Percentiles rank a stretch among this genome's conserved stretches.
These are phyloP conservation scores for Verticillium klebahnii DNA, from an alignment of 2,329 filamentous ascomycete genomes.

Conservation along the genomic window DNA sequence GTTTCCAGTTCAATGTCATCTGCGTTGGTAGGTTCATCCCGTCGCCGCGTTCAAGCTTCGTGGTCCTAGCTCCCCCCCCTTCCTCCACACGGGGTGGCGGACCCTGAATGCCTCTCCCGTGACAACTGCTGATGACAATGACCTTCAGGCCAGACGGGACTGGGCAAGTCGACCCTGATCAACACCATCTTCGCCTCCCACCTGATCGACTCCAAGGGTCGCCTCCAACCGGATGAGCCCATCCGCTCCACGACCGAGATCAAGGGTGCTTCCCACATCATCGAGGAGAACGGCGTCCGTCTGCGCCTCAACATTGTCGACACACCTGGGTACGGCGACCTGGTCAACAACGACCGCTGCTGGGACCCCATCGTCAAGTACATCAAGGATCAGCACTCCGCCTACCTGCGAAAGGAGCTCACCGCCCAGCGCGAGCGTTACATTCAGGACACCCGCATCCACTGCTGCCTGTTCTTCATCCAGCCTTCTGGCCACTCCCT, in stretches of 20 bases:
- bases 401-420: constrained; percentile 98
- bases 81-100: neutral
- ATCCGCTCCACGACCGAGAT: constrained; percentile 97
- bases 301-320: constrained; percentile 98
- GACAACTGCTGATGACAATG: neutral
- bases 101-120: neutral
- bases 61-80: constrained; percentile 1
- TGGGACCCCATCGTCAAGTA: constrained; percentile 99
- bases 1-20: constrained; percentile 99
- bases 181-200: constrained; percentile 99
- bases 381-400: constrained; percentile 99
- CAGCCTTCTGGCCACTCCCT: constrained; percentile 96
- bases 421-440: constrained; percentile 98
- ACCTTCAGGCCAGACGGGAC: constrained; percentile 82
- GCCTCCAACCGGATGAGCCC: constrained; percentile 85
- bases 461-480: constrained; percentile 99
- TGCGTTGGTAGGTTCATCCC: constrained; percentile 77
- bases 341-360: constrained; percentile 99
- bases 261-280: constrained; percentile 95
- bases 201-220: constrained; percentile 97
- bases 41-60: neutral
- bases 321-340: constrained; percentile 94
- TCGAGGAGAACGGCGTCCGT: constrained; percentile 98
- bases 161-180: constrained; percentile 98
- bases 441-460: constrained; percentile 97